These are phyloP conservation scores for Tilletia horrida DNA, from an alignment of 1,284 basidiomycete species.

Conservation along the genomic window DNA sequence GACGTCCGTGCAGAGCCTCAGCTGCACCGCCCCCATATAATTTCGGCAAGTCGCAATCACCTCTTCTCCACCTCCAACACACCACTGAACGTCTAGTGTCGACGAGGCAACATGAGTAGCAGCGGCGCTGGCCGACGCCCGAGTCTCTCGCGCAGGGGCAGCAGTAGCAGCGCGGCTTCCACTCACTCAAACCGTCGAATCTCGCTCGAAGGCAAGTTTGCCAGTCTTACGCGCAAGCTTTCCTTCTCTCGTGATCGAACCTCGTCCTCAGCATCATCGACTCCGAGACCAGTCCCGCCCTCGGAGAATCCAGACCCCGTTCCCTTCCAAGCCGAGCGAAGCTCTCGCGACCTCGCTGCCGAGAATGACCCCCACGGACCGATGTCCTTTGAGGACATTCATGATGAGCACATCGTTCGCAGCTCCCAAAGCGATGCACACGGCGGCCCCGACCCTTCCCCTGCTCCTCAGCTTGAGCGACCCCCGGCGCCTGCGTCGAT, in stretches of 20 bases:
- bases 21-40: too few species aligned
- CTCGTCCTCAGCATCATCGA: background rate
- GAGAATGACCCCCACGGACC: too few species aligned
- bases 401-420: conserved; percentile 14
- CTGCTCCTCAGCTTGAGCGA: background rate
- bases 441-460: too few species aligned
- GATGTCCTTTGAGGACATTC: conserved; percentile 1
- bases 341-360: too few species aligned
- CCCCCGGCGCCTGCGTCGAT: background rate
- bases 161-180: conserved; percentile 5
- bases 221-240: conserved; percentile 12
- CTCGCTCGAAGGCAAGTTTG: conserved; percentile 10
- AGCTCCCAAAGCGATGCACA: background rate
- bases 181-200: background rate
- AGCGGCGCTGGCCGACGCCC: too few species aligned
- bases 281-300: background rate
- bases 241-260: conserved; percentile 9
- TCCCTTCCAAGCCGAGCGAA: too few species aligned
- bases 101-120: too few species aligned
- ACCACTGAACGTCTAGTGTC: too few species aligned
- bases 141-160: background rate
- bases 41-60: too few species aligned
- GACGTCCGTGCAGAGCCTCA: too few species aligned
- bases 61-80: too few species aligned
- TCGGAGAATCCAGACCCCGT: background rate